A percentile compares a stretch with the other conserved stretches of the same genome.
Evolutionary conservation across 1,139 yeast species (phyloP).

Genomic region (Yarrowia galli): DNA sequence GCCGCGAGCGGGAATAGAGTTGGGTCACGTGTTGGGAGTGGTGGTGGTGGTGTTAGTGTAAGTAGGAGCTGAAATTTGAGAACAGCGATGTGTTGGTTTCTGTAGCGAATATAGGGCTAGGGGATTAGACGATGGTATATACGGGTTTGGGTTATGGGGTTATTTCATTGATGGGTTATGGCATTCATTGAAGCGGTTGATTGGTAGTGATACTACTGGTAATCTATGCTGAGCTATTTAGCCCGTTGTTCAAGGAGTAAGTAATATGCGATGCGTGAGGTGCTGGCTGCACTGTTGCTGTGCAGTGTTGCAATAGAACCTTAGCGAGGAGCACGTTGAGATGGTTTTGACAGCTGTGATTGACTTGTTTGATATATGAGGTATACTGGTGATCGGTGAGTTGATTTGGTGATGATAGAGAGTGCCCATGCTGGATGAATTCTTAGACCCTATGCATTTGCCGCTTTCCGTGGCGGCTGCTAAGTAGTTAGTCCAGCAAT

Average conservation of each 20-base stretch:
- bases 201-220: background rate
- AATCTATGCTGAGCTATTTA: conserved; percentile 2
- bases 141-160: background rate
- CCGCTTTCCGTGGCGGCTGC: too few relatives aligned
- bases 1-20: conserved; percentile 2
- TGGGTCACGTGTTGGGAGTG: conserved; percentile 25
- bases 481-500: too few relatives aligned
- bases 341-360: background rate
- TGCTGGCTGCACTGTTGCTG: conserved; percentile 6
- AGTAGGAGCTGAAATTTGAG: too few relatives aligned
- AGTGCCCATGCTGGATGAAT: too few relatives aligned
- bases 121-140: too few relatives aligned
- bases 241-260: background rate
- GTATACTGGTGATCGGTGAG: too few relatives aligned
- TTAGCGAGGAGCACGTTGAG: background rate
- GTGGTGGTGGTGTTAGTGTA: background rate
- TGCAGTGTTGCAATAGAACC: background rate
- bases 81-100: too few relatives aligned
- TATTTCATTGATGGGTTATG: background rate
- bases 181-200: background rate
- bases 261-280: background rate
- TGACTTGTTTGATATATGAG: too few relatives aligned
- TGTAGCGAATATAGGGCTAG: background rate
- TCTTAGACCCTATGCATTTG: too few relatives aligned
- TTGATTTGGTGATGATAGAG: too few relatives aligned